These are phyloP conservation scores for Rhododendron ovatum DNA, from an alignment of 148 eudicot genomes.

Conservation along the genomic window DNA sequence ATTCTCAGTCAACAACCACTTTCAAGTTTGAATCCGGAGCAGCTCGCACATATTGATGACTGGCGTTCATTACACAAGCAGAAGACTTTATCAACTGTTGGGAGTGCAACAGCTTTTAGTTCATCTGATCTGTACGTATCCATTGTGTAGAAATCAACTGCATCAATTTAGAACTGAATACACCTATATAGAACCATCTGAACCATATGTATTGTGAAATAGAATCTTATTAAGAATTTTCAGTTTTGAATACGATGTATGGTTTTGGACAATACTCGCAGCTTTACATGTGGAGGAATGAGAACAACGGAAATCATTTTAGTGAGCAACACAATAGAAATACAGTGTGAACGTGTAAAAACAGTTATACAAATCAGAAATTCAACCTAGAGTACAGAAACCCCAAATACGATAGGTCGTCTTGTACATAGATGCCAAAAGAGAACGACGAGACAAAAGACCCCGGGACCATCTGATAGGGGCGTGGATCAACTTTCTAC, in stretches of 20 bases:
- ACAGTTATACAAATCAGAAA: background rate
- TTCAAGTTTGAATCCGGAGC: constrained; percentile 24
- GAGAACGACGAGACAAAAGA: background rate
- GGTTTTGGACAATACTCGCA: background rate
- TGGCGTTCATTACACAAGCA: constrained; percentile 33
- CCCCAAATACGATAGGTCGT: background rate
- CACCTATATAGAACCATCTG: background rate
- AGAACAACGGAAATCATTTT: background rate
- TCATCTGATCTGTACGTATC: constrained; percentile 27
- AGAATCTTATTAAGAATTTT: background rate
- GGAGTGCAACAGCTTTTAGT: constrained; percentile 9
- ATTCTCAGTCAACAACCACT: constrained; percentile 21
- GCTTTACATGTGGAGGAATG: background rate
- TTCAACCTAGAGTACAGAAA: background rate
- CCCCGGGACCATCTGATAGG: background rate
- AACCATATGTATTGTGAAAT: background rate
- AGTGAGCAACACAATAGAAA: background rate
- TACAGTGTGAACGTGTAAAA: background rate
- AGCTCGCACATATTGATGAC: constrained; percentile 29
- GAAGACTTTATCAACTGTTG: constrained; percentile 14
- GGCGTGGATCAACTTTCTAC: background rate
- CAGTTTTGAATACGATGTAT: background rate
- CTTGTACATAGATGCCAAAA: background rate
- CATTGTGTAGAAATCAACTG: constrained; percentile 19
- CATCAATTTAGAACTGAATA: background rate